phyloP scores from a whole-genome alignment of 352 stramenopile species.

The Pythium utonaiense region DNA sequence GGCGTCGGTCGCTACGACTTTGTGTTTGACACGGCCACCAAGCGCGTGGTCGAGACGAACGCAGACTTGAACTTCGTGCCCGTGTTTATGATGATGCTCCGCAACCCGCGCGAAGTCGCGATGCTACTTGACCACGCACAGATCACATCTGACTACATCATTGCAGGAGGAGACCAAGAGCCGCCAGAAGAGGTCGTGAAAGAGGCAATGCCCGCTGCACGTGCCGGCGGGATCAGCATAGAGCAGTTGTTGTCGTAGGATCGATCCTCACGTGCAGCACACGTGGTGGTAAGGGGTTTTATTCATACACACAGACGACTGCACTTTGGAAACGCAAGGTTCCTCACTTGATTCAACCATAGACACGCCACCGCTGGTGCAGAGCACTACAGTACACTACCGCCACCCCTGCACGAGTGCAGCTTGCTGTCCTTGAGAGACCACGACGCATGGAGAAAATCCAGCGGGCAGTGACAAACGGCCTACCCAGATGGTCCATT shows the following conservation, averaged over 20 bases:
- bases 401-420: no score
- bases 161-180: not conserved
- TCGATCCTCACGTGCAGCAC: no score
- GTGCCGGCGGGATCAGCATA: not conserved
- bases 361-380: no score
- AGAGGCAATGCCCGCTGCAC: not conserved
- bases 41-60: slow-evolving; percentile 13
- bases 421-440: no score
- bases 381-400: no score
- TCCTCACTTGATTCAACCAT: no score
- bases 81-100: slow-evolving; percentile 15
- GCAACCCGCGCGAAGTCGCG: slow-evolving; percentile 14
- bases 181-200: not conserved
- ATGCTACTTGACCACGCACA: slow-evolving; percentile 12
- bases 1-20: slow-evolving; percentile 15
- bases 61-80: slow-evolving; percentile 16
- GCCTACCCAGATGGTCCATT: no score
- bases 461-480: no score
- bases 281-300: no score
- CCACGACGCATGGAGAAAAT: no score
- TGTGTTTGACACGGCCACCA: slow-evolving; percentile 15
- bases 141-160: slow-evolving; percentile 17
- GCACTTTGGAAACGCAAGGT: no score
- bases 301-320: no score
- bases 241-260: not conserved